Conservation (phyloP, 2,329 filamentous ascomycete genomes). For the Trichoderma arundinaceum region DNA sequence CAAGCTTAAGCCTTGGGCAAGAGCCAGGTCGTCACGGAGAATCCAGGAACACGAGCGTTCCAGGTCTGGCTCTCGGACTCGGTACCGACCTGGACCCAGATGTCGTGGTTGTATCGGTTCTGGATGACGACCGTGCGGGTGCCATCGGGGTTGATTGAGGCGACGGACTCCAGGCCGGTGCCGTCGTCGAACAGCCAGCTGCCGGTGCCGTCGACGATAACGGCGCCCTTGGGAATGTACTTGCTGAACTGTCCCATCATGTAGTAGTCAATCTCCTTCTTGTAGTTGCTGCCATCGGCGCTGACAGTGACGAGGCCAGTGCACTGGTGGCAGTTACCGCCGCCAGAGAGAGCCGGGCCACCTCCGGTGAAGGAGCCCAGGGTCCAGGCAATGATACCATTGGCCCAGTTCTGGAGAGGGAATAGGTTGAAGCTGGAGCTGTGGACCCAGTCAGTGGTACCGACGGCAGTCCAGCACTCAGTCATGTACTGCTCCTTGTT, state of each 20-base stretch:
- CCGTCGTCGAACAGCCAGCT: constrained; percentile 51
- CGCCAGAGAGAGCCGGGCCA: constrained; percentile 50
- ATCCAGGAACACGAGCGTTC: constrained; percentile 46
- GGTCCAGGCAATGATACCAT: constrained; percentile 52
- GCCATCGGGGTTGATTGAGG: constrained; percentile 54
- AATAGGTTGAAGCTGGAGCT: constrained; percentile 51
- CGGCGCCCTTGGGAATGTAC: constrained; percentile 54
- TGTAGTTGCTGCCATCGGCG: constrained; percentile 48
- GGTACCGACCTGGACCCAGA: constrained; percentile 49
- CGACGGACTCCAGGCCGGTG: constrained; percentile 52
- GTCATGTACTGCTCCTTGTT: constrained; percentile 54
- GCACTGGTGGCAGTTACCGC: constrained; percentile 49
- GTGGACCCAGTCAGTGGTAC: constrained; percentile 52
- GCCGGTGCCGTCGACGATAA: constrained; percentile 50
- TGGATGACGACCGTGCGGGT: constrained; percentile 51
- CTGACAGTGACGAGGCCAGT: constrained; percentile 63
- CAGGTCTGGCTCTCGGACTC: constrained; percentile 45
- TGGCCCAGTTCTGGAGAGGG: constrained; percentile 56
- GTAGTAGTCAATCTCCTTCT: constrained; percentile 57
- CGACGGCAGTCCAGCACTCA: constrained; percentile 53
- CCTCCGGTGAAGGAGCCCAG: constrained; percentile 51
- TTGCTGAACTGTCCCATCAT: constrained; percentile 59
- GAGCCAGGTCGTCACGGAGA: constrained; percentile 50
- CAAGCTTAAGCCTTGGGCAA: constrained; percentile 39
- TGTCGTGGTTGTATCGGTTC: constrained; percentile 53